Conservation (phyloP, 805 yeast genomes). For the Barnettozyma salicaria region DNA sequence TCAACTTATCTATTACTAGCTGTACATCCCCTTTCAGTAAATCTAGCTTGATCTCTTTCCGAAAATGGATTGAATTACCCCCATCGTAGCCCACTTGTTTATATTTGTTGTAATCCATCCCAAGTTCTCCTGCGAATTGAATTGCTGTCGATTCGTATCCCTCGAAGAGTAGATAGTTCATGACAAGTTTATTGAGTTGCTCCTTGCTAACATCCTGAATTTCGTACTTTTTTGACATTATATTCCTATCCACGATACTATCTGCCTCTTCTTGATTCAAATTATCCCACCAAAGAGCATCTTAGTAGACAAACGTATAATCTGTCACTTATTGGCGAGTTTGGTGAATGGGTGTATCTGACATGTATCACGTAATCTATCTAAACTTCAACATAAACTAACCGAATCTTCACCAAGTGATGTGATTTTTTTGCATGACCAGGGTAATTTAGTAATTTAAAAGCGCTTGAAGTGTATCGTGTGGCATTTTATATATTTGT, state of each 20-base stretch:
- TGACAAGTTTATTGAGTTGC: conserved; percentile 35
- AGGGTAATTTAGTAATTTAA: too few species aligned
- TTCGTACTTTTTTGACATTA: not conserved
- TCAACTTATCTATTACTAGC: conserved; percentile 49
- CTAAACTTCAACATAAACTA: too few species aligned
- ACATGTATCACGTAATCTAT: too few species aligned
- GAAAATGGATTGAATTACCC: conserved; percentile 40
- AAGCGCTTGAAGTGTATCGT: too few species aligned
- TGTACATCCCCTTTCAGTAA: conserved; percentile 58
- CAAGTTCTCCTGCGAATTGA: conserved; percentile 30
- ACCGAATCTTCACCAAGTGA: too few species aligned
- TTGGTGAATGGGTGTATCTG: too few species aligned
- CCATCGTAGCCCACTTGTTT: conserved; percentile 5
- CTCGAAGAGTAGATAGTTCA: conserved; percentile 71
- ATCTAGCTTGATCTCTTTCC: conserved; percentile 47
- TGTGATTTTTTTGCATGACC: too few species aligned
- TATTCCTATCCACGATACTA: too few species aligned
- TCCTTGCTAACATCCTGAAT: not conserved
- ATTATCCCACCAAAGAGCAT: too few species aligned
- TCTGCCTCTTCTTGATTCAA: conserved; percentile 1
- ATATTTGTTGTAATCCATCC: conserved; percentile 21
- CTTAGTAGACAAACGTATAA: too few species aligned
- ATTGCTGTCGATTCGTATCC: conserved; percentile 68
- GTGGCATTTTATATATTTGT: too few species aligned
- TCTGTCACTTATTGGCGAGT: too few species aligned